phyloP scores from a whole-genome alignment of 306 rosid species.

The Glycyrrhiza uralensis region DNA sequence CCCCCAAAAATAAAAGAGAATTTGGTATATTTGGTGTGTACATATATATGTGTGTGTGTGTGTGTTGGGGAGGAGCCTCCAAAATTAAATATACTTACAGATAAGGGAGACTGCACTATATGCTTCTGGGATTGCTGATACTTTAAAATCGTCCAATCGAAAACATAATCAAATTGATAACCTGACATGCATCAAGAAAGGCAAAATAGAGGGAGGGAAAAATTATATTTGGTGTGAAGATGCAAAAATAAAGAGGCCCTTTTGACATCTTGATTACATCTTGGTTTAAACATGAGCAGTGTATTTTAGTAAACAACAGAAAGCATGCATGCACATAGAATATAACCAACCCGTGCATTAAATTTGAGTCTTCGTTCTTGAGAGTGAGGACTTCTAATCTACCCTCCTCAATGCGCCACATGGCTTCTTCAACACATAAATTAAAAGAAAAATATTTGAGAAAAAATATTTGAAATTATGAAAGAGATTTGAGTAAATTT shows the following conservation, averaged over 20 bases:
- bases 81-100: constrained; percentile 56
- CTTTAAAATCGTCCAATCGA: constrained; percentile 95
- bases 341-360: neutral
- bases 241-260: neutral
- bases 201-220: constrained; percentile 11
- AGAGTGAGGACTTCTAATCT: neutral
- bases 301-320: neutral
- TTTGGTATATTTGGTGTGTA: no score
- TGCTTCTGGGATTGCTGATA: constrained; percentile 86
- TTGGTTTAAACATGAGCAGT: neutral
- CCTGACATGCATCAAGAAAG: constrained; percentile 45
- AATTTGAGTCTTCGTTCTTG: neutral
- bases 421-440: neutral
- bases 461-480: no score
- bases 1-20: neutral
- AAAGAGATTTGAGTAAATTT: no score
- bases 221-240: constrained; percentile 3
- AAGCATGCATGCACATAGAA: neutral
- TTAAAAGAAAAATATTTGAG: no score
- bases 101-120: constrained; percentile 48
- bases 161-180: constrained; percentile 75
- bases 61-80: neutral
- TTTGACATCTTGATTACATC: neutral
- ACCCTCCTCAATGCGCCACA: neutral
- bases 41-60: neutral